These are phyloP conservation scores for Talaromyces adpressus DNA, from an alignment of 495 filamentous ascomycete genomes.

Conservation along the genomic window DNA sequence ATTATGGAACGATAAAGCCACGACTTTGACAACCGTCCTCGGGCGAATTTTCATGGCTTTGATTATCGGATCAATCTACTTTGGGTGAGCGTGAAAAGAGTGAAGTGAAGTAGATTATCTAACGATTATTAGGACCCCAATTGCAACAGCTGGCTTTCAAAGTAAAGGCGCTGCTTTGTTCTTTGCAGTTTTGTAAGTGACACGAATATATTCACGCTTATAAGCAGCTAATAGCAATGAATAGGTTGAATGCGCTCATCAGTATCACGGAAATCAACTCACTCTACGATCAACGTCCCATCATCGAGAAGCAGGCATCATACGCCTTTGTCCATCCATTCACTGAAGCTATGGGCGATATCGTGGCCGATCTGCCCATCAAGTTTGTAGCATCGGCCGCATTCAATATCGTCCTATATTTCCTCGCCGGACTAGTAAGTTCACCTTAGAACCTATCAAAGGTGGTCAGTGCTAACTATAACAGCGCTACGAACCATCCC, in stretches of 20 bases:
- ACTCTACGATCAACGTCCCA: slow-evolving; percentile 47
- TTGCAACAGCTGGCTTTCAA: slow-evolving; percentile 61
- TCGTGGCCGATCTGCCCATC: slow-evolving; percentile 47
- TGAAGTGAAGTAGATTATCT: neutral
- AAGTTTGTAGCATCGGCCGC: slow-evolving; percentile 34
- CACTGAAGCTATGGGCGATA: slow-evolving; percentile 46
- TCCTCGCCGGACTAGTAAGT: slow-evolving; percentile 36
- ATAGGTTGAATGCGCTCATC: slow-evolving; percentile 47
- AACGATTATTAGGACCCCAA: slow-evolving; percentile 28
- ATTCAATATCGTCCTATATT: slow-evolving; percentile 49
- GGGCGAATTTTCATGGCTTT: slow-evolving; percentile 75
- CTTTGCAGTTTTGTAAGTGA: slow-evolving; percentile 62
- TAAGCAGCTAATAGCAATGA: slow-evolving; percentile 10
- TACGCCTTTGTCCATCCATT: slow-evolving; percentile 55
- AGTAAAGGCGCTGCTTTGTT: slow-evolving; percentile 77
- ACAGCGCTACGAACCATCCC: slow-evolving; percentile 22
- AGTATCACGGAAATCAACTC: slow-evolving; percentile 47
- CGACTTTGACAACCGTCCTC: slow-evolving; percentile 68
- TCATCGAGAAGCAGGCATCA: slow-evolving; percentile 52
- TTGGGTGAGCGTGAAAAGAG: slow-evolving; percentile 44
- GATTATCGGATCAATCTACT: slow-evolving; percentile 84
- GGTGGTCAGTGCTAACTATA: neutral
- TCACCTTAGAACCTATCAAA: too few relatives aligned
- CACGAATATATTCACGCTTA: neutral
- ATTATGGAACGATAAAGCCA: slow-evolving; percentile 66